Evolutionary conservation across 2,329 filamentous ascomycete genomes (phyloP).

Genomic region (Metarhizium guizhouense): DNA sequence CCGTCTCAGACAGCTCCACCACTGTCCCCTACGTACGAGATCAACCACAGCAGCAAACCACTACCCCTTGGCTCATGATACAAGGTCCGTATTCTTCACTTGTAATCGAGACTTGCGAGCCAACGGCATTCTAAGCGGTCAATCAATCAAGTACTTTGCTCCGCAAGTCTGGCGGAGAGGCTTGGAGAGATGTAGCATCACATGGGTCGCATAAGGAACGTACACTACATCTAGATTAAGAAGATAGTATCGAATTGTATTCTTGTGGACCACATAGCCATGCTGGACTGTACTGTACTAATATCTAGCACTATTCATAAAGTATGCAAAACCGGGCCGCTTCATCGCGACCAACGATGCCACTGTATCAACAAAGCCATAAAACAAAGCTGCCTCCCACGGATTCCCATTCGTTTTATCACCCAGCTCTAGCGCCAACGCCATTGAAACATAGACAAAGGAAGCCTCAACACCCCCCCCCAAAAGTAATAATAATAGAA

Average conservation of each 20-base stretch:
- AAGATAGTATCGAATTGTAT: no score
- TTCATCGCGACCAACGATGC: background rate
- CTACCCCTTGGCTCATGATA: no score
- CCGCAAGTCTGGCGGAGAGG: no score
- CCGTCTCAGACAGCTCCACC: no score
- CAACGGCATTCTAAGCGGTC: no score
- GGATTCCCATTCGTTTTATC: background rate
- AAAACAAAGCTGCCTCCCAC: background rate
- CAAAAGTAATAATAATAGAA: background rate
- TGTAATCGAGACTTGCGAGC: no score
- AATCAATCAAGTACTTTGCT: no score
- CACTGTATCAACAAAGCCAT: background rate
- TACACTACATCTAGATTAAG: background rate
- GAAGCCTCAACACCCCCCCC: conserved; percentile 5
- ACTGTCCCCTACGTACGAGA: no score
- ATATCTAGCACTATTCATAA: background rate
- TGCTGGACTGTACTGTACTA: background rate
- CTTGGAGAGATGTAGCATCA: no score
- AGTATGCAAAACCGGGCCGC: background rate
- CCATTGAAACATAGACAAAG: background rate
- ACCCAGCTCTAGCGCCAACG: background rate
- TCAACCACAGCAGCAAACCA: no score
- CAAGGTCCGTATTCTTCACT: no score
- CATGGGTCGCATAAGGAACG: background rate
- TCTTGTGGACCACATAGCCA: background rate